These are phyloP conservation scores for Senna siamea DNA, from an alignment of 306 rosid species.

Conservation along the genomic window DNA sequence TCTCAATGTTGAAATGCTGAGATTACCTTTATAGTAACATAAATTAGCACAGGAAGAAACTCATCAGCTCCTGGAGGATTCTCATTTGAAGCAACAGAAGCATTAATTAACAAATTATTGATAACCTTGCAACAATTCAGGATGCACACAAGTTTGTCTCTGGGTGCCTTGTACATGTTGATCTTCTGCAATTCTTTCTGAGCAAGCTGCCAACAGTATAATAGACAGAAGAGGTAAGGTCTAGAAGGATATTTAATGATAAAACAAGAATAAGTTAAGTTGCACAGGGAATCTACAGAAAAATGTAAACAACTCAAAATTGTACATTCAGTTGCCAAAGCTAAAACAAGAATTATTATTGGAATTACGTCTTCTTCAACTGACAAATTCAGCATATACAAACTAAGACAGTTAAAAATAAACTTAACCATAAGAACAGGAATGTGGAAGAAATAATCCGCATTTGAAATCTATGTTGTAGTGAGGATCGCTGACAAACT, in stretches of 20 bases:
- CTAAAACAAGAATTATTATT: slow-evolving; percentile 26
- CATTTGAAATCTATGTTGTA: slow-evolving; percentile 28
- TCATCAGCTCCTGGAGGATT: slow-evolving; percentile 96
- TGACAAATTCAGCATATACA: slow-evolving; percentile 35
- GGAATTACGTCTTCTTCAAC: neutral
- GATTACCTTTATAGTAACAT: slow-evolving; percentile 77
- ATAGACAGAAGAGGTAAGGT: slow-evolving; percentile 39
- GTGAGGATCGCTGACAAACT: slow-evolving; percentile 16
- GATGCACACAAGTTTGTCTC: slow-evolving; percentile 95
- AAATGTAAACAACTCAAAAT: slow-evolving; percentile 21
- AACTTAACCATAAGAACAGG: neutral
- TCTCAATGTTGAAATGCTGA: slow-evolving; percentile 18
- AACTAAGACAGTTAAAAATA: neutral
- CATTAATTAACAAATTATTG: slow-evolving; percentile 82
- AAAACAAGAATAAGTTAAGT: neutral
- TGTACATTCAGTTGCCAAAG: slow-evolving; percentile 16
- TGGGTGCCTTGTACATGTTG: slow-evolving; percentile 97
- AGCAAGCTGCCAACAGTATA: slow-evolving; percentile 75
- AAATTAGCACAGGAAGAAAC: slow-evolving; percentile 96
- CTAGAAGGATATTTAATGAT: neutral
- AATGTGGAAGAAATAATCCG: neutral
- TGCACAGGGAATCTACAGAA: slow-evolving; percentile 16
- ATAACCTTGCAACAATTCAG: slow-evolving; percentile 96
- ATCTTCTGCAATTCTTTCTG: slow-evolving; percentile 96
- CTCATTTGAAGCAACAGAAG: slow-evolving; percentile 82